phyloP scores from a whole-genome alignment of 148 eudicot genomes.

The Spergularia bocconei region DNA sequence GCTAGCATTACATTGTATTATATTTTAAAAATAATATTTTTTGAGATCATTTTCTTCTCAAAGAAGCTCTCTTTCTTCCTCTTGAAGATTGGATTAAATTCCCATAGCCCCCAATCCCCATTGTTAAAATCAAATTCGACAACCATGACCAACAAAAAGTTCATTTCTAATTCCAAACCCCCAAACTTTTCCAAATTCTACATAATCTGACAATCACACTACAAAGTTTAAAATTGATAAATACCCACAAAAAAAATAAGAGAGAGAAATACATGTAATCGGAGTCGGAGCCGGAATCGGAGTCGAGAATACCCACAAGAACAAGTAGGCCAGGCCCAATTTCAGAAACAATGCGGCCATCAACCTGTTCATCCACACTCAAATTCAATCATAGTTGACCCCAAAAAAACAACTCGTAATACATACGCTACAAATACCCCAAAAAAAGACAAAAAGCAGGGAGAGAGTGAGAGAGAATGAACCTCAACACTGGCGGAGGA shows the following conservation, averaged over 20 bases:
- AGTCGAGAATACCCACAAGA: slow-evolving; percentile 74
- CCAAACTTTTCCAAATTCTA: not conserved
- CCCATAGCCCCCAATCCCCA: too few species aligned
- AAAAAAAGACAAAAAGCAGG: not conserved
- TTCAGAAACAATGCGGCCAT: slow-evolving; percentile 69
- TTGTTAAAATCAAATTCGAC: too few species aligned
- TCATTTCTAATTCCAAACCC: too few species aligned
- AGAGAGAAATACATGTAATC: slow-evolving; percentile 57
- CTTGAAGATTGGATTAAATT: too few species aligned
- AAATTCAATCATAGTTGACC: not conserved
- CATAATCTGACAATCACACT: not conserved
- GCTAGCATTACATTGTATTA: too few species aligned
- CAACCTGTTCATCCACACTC: slow-evolving; percentile 50
- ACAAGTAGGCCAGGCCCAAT: slow-evolving; percentile 88
- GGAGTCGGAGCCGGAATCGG: slow-evolving; percentile 70
- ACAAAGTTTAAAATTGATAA: not conserved
- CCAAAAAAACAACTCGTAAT: too few species aligned
- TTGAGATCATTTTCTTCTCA: too few species aligned
- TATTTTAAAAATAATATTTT: too few species aligned
- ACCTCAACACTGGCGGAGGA: slow-evolving; percentile 91
- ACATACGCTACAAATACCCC: too few species aligned
- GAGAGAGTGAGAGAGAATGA: slow-evolving; percentile 3
- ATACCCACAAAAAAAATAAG: not conserved
- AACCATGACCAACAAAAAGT: too few species aligned
- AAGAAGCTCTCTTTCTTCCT: too few species aligned